Percentiles rank a stretch among this genome's conserved stretches.
These are phyloP conservation scores for Aphanomyces astaci DNA, from an alignment of 352 stramenopile species.

Conservation along the genomic window DNA sequence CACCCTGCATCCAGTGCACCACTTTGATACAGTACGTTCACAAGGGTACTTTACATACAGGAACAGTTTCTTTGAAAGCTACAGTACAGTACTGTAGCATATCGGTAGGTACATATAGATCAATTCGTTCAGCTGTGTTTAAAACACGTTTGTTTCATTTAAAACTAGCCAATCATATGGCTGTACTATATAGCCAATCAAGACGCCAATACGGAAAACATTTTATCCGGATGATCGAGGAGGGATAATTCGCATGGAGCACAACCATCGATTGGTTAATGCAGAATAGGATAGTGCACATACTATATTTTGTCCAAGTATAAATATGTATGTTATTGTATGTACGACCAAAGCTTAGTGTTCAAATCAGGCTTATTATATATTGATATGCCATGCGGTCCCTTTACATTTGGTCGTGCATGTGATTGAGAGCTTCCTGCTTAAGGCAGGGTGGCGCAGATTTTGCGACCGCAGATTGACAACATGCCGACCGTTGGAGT, in stretches of 20 bases:
- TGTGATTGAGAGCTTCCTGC: not conserved
- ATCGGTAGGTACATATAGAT: too few relatives aligned
- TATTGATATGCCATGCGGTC: not conserved
- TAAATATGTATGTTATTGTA: not conserved
- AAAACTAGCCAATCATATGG: not conserved
- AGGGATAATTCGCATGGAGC: not conserved
- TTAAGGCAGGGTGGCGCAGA: not conserved
- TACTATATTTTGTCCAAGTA: not conserved
- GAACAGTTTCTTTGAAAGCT: too few relatives aligned
- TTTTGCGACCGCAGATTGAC: not conserved
- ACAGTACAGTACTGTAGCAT: too few relatives aligned
- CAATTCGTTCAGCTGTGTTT: too few relatives aligned
- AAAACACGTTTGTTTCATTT: not conserved
- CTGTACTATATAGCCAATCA: not conserved
- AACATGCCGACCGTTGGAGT: slow-evolving; percentile 97
- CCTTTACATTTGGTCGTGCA: not conserved
- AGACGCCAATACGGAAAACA: too few relatives aligned
- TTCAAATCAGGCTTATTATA: not conserved
- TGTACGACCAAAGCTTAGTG: not conserved
- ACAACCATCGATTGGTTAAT: slow-evolving; percentile 11
- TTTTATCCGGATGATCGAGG: not conserved
- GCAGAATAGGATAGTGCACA: not conserved
- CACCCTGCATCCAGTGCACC: too few relatives aligned
- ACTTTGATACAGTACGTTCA: too few relatives aligned
- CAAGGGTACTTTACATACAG: too few relatives aligned